Evolutionary conservation across 768 basidiomycete genomes (phyloP).

Genomic region (Floccularia luteovirens): DNA sequence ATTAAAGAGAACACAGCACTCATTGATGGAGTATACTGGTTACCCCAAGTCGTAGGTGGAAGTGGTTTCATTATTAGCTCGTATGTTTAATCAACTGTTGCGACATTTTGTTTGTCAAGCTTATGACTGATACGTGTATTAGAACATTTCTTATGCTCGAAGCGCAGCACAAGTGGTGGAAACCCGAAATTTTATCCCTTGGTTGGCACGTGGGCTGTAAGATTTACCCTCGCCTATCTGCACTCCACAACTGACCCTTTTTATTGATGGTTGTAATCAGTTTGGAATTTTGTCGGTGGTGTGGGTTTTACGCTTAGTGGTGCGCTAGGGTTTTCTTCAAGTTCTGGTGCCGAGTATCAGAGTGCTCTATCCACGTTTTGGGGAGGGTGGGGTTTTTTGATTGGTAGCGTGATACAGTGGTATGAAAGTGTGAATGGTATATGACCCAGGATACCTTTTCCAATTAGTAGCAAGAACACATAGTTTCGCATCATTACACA

Average conservation of each 20-base stretch:
- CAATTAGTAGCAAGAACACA: not conserved
- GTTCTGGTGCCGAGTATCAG: slow-evolving; percentile 35
- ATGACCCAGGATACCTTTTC: slow-evolving; percentile 14
- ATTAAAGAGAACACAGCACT: slow-evolving; percentile 19
- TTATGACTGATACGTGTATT: not conserved
- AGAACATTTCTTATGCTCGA: slow-evolving; percentile 39
- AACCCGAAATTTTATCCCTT: slow-evolving; percentile 30
- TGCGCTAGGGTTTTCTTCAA: slow-evolving; percentile 37
- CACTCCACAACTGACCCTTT: not conserved
- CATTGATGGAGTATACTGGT: slow-evolving; percentile 48
- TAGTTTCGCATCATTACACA: no score
- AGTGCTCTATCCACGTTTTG: slow-evolving; percentile 49
- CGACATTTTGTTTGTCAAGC: not conserved
- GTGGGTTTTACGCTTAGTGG: slow-evolving; percentile 54
- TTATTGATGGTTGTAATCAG: slow-evolving; percentile 9
- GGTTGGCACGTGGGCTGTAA: slow-evolving; percentile 49
- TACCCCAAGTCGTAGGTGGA: slow-evolving; percentile 57
- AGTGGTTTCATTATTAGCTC: slow-evolving; percentile 47
- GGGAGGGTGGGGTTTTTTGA: slow-evolving; percentile 57
- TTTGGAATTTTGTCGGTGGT: slow-evolving; percentile 57
- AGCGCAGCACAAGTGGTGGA: slow-evolving; percentile 42
- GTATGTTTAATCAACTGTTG: slow-evolving; percentile 16
- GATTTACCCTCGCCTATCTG: slow-evolving; percentile 6
- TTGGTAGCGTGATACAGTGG: slow-evolving; percentile 48
- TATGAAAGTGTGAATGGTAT: slow-evolving; percentile 44